These are phyloP conservation scores for Phytophthora sp. DNA, from an alignment of 352 stramenopile genomes.

Conservation along the genomic window DNA sequence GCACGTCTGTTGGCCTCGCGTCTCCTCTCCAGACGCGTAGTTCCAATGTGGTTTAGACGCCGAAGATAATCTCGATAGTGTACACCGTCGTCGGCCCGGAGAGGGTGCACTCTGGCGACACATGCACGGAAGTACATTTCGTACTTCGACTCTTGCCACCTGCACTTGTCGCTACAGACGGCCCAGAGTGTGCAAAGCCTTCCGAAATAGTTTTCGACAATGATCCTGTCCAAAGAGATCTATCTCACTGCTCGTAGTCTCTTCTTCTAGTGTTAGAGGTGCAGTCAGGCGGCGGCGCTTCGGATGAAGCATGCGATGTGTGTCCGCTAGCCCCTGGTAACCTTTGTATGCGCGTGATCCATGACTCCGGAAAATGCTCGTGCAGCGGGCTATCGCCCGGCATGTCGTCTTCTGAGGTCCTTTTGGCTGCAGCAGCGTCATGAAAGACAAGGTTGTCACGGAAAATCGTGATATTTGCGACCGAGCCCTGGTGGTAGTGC, in stretches of 20 bases:
- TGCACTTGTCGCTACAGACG: neutral
- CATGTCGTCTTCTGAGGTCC: neutral
- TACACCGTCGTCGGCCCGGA: constrained; percentile 3
- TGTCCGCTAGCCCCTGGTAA: neutral
- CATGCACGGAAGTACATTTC: constrained; percentile 22
- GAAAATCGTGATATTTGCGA: constrained; percentile 8
- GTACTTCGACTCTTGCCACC: constrained; percentile 12
- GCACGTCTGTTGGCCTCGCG: neutral
- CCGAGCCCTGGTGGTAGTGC: neutral
- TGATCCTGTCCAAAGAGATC: neutral
- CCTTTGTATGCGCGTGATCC: constrained; percentile 1
- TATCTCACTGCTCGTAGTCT: neutral
- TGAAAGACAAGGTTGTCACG: constrained; percentile 2
- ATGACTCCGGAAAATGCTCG: neutral
- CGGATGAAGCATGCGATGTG: neutral
- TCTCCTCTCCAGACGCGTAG: neutral
- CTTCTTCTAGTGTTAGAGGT: neutral
- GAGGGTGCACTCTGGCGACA: constrained; percentile 4
- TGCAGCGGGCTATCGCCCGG: neutral
- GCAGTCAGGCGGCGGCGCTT: neutral
- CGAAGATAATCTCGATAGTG: constrained; percentile 5
- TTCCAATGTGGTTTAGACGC: constrained; percentile 1
- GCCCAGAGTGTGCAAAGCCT: constrained; percentile 11
- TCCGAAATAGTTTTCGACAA: constrained; percentile 13
- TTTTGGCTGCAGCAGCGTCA: neutral